A percentile compares a stretch with the other conserved stretches of the same genome.
These are phyloP conservation scores for Raphanus raphanistrum DNA, from an alignment of 345 rosid species.

Conservation along the genomic window DNA sequence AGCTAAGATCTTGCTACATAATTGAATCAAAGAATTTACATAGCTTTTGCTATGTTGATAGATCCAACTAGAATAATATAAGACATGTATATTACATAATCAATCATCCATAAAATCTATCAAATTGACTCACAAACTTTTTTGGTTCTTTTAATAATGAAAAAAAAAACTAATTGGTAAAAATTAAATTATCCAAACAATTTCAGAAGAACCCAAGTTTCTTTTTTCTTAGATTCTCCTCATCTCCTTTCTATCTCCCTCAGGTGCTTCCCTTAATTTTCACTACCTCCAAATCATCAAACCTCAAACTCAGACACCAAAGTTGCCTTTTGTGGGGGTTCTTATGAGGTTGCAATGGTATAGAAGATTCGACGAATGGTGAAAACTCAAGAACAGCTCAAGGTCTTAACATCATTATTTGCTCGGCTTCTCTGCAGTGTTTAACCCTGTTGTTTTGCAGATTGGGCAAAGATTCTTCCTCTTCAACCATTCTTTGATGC, in stretches of 20 bases:
- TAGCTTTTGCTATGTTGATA: slow-evolving; percentile 16
- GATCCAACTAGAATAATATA: not conserved
- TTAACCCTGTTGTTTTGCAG: slow-evolving; percentile 73
- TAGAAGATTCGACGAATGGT: not conserved
- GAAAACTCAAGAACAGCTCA: slow-evolving; percentile 4
- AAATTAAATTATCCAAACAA: slow-evolving; percentile 24
- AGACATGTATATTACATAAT: slow-evolving; percentile 8
- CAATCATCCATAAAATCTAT: slow-evolving; percentile 27
- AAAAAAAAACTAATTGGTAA: slow-evolving; percentile 17
- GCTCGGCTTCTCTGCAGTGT: slow-evolving; percentile 40
- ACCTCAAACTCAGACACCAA: slow-evolving; percentile 21
- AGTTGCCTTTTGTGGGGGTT: not conserved
- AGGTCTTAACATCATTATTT: slow-evolving; percentile 1
- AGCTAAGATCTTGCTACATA: not conserved
- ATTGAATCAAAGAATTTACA: slow-evolving; percentile 28
- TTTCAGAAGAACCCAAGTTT: slow-evolving; percentile 20
- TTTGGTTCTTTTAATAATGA: not conserved
- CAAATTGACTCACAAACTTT: slow-evolving; percentile 22
- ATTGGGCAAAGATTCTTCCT: slow-evolving; percentile 85
- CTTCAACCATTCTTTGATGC: slow-evolving; percentile 80
- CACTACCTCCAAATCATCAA: slow-evolving; percentile 13
- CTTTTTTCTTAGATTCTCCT: slow-evolving; percentile 1
- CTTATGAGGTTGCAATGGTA: slow-evolving; percentile 26
- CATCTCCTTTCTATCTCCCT: slow-evolving; percentile 8
- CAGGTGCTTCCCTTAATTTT: slow-evolving; percentile 20